Percentiles rank a stretch among this genome's conserved stretches.
These are phyloP conservation scores for sorghum (Sorghum bicolor) DNA, from an alignment of 176 grass and related monocot genomes.

Conservation along the genomic window DNA sequence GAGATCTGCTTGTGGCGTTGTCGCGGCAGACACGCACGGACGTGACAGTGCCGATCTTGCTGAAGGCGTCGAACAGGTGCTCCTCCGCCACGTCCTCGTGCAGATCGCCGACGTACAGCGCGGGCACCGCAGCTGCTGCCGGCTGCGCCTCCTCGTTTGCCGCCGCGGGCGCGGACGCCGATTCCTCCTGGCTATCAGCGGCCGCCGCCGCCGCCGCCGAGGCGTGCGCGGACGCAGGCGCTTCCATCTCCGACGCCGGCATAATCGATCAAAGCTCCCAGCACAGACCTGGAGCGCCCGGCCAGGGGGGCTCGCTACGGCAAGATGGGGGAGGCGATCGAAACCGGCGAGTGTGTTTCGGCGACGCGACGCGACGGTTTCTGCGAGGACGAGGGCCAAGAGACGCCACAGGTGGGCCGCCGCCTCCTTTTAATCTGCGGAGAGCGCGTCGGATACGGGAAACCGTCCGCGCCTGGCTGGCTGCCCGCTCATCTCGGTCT, in stretches of 20 bases:
- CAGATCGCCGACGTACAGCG: slow-evolving; percentile 73
- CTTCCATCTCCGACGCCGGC: slow-evolving; percentile 21
- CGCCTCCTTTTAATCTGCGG: neutral
- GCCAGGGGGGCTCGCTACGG: neutral
- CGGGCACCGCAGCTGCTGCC: slow-evolving; percentile 17
- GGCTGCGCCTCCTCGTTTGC: neutral
- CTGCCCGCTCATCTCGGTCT: slow-evolving; percentile 24
- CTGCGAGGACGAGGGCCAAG: slow-evolving; percentile 4
- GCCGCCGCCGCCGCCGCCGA: neutral
- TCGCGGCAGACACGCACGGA: slow-evolving; percentile 68
- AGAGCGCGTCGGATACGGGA: slow-evolving; percentile 11
- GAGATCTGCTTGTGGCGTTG: slow-evolving; percentile 41
- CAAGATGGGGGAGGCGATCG: neutral
- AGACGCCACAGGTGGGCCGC: neutral
- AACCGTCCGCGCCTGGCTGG: slow-evolving; percentile 29
- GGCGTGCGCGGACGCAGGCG: neutral
- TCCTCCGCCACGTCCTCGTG: slow-evolving; percentile 39
- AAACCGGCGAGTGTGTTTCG: neutral
- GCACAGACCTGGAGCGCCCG: neutral
- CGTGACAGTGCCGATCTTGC: slow-evolving; percentile 46
- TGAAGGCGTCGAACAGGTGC: slow-evolving; percentile 48
- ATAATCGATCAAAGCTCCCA: neutral
- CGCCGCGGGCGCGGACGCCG: neutral
- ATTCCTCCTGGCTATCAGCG: neutral
- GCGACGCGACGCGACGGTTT: slow-evolving; percentile 1